Percentiles rank a stretch among this genome's conserved stretches.
Evolutionary conservation across 1,284 basidiomycete species (phyloP).

Genomic region (Cerrena zonata): DNA sequence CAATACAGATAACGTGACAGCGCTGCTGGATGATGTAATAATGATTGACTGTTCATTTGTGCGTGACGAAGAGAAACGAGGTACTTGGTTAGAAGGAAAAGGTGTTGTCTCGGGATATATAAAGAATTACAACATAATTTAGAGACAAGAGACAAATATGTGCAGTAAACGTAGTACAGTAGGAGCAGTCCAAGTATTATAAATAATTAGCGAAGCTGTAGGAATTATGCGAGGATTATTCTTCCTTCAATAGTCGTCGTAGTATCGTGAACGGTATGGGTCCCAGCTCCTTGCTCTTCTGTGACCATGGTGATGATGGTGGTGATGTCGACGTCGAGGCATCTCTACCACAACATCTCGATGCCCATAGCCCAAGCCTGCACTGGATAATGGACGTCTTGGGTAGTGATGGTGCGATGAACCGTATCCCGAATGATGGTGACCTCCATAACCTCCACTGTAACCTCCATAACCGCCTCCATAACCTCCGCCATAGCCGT

Average conservation of each 20-base stretch:
- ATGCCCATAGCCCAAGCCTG: neutral
- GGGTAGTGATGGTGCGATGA: neutral
- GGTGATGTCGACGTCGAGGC: neutral
- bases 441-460: neutral
- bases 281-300: neutral
- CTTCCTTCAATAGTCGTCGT: neutral
- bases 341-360: neutral
- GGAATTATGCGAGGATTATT: no score
- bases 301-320: neutral
- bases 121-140: no score
- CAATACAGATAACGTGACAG: no score
- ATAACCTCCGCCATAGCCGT: neutral
- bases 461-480: neutral
- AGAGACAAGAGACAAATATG: no score
- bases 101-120: no score
- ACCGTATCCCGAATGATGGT: neutral
- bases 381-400: neutral
- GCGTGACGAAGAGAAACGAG: no score
- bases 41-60: no score
- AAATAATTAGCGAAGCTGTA: no score
- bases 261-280: neutral
- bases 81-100: no score
- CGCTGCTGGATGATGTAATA: no score
- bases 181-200: no score
- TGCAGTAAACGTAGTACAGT: no score